Base-by-base conservation (phyloP, 1,284 basidiomycete genomes). In the Puccinia sorghi region DNA sequence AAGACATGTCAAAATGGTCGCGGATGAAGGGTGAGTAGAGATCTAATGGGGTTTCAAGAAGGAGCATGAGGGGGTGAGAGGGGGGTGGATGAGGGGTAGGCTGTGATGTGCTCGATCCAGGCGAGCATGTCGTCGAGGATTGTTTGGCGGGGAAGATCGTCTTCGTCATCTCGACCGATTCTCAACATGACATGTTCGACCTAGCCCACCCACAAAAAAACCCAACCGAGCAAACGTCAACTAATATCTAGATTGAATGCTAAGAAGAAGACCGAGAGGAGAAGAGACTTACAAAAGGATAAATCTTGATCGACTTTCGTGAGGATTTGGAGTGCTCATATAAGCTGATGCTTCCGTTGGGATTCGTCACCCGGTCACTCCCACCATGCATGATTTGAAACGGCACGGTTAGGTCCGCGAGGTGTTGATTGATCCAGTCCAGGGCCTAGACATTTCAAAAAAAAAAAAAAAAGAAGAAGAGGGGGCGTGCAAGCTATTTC, bases 341-440 rank as follows among this genome's bases (percentile, higher is more conserved):
- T 2, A 79, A 46, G 20, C 12, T 37, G 12, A 72, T 48, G 27
- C 76, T 79, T 64, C 69, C 76, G 9, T 20, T 27, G 5, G 61
- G 56, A 56, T 57, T 79, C 2, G 76, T 79, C 22, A 79, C 76
- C 46, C 76, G 22, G 70, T 79, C 76, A 52, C 56, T 63, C 27
- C 61, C 27, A n/a, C 83, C 83, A 79, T 84, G 83, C 64, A 82
- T 81, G 15, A 83, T 70, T 27, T 80, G 54, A 80, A 84, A 83
- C 0, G 83, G 83, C 1, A 83, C 54, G 39, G 76, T 77, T 20
- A 84, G 80, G 59, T 80, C 72, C 8, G 54, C 39, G 39, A 83
- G 61, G 41, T 79, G 41, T 39, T 41, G 17, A 27, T 54, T 59
- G 17, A 27, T 43, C 22, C 64, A 78, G 13, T 57, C 52, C 27